Conservation (phyloP, 176 grass and related monocot genomes). For the Zoysia japonica region DNA sequence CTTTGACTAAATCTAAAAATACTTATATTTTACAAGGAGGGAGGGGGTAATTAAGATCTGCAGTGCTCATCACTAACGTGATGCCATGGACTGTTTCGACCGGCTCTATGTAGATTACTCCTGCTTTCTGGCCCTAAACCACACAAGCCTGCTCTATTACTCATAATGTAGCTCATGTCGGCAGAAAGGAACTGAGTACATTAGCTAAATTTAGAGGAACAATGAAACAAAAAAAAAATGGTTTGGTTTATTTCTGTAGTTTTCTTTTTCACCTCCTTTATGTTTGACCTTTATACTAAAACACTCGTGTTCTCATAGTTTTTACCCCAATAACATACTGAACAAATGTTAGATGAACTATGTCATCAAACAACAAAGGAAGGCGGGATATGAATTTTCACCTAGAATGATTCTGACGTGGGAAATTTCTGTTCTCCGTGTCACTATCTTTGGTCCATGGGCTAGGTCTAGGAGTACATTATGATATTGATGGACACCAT, state of each 20-base stretch:
- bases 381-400: slow-evolving; percentile 15
- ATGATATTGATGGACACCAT: not conserved
- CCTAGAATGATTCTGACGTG: slow-evolving; percentile 25
- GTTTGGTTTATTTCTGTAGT: not conserved
- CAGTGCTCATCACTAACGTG: slow-evolving; percentile 12
- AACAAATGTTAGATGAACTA: slow-evolving; percentile 12
- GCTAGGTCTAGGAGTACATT: not conserved
- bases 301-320: not conserved
- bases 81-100: not conserved
- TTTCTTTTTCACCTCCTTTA: not conserved
- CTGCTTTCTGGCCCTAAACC: not conserved
- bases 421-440: not conserved
- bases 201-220: not conserved
- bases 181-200: slow-evolving; percentile 16
- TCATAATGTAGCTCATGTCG: slow-evolving; percentile 6
- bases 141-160: not conserved
- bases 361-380: slow-evolving; percentile 26
- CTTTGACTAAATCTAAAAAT: too few species aligned
- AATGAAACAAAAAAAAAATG: not conserved
- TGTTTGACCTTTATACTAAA: not conserved
- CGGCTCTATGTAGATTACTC: not conserved
- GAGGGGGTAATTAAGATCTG: slow-evolving; percentile 21
- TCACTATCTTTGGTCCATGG: slow-evolving; percentile 21
- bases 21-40: too few species aligned
- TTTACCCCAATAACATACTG: not conserved